Evolutionary conservation across 371 early-diverging fungal genomes (phyloP), one percentile per base, ranked within the genome.

Genomic region (Rhizopus microsporus): DNA sequence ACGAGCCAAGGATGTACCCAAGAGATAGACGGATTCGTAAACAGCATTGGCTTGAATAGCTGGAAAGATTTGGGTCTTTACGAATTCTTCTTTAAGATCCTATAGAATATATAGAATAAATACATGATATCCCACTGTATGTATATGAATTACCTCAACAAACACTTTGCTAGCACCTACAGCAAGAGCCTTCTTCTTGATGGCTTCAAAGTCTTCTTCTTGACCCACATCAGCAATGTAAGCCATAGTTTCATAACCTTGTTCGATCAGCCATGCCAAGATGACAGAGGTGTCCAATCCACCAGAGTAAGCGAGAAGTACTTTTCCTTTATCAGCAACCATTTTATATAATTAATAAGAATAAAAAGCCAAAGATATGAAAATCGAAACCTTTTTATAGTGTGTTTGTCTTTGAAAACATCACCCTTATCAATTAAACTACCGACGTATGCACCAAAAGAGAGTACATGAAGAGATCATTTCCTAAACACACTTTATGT

Each of bases 201-300:
- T 95, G 37, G 93, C 95, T 34, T 94, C 95, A 67, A 97, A 97
- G 75, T 98, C 98, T 74, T 98, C 98, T 71, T 96, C 97, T 76
- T 98, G 98, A 60, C 98, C 98, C 54, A 98, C 91, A 78, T 98
- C 87, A 63, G 97, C 98, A 90, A 98, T 93, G 83, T 92, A 98
- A 62, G 93, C 93, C 64, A 94, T 78, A 44, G 96, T 96, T 67
- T 98, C 97, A 80, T 94, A 98, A 60, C 96, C 96, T 79, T 97
- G 84, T 63, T 96, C 97, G 69, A 96, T 91, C 61, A 98, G 85
- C 97, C 97, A 98, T 16, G 89, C 97, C 51, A 98, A 88, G 68
- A 98, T 98, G 81, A 96, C 96, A 44, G 95, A 95, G 51, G 98
- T 98, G 74, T 98, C 98, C 51, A 98, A 90, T 63, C 98, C 98